Conservation (phyloP, 306 rosid species). For the Acacia acuminata region DNA sequence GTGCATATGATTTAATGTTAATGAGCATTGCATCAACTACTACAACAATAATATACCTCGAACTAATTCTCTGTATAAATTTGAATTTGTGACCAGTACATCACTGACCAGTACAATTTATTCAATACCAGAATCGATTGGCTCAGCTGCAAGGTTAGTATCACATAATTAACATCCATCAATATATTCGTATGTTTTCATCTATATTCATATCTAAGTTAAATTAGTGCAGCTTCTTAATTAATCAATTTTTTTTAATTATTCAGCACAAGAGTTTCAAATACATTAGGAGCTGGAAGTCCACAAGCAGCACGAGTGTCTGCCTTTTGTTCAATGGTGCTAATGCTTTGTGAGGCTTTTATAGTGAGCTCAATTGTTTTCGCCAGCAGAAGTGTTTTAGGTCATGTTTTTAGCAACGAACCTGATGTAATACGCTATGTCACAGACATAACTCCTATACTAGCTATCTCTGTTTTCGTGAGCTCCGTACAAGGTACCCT, state of each 20-base stretch:
- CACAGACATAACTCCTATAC: background rate
- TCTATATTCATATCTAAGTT: no score
- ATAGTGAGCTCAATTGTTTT: no score
- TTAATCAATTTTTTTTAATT: background rate
- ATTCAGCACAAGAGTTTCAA: constrained; percentile 10
- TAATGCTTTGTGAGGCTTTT: no score
- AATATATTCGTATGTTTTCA: background rate
- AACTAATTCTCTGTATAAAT: no score
- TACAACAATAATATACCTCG: no score
- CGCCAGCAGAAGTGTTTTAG: background rate
- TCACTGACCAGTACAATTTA: constrained; percentile 45
- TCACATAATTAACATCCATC: background rate
- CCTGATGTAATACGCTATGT: background rate
- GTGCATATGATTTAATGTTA: no score
- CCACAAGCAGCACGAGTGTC: no score
- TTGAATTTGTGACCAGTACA: no score
- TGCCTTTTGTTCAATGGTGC: no score
- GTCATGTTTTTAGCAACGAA: constrained; percentile 1
- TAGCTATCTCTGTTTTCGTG: background rate
- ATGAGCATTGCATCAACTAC: no score
- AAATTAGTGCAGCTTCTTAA: background rate
- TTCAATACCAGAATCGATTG: constrained; percentile 68
- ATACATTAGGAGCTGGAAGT: no score
- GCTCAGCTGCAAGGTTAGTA: constrained; percentile 74
- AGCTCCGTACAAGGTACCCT: constrained; percentile 6